Evolutionary conservation across 2,329 filamentous ascomycete genomes (phyloP), one percentile per base, ranked within the genome.

Genomic region (Aspergillus sp.): DNA sequence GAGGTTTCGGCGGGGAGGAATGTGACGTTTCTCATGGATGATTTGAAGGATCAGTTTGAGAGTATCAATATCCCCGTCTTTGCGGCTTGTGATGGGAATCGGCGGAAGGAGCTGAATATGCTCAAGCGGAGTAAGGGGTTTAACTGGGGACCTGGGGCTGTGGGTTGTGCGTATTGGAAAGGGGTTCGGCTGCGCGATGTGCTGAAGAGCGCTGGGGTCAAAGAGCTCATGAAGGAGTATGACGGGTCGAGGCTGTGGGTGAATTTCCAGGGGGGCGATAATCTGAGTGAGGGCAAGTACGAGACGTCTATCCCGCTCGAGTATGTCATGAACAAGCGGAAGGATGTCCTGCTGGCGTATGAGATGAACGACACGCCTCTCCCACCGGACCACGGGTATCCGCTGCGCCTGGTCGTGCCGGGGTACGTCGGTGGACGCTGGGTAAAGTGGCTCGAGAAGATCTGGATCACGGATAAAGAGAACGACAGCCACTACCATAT

Each of bases 91-190:
- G 80, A 82, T 47, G 82, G 82, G 0, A 84, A 82, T 63, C 69
- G 83, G 4, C 72, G 83, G 11, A 84, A 83, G 57, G 83, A 85
- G 64, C 72, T 85, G 48, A 85, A 84, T 63, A 79, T 83, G 73
- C 72, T 83, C 53, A 79, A 47, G 58, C 79, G 77, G 52, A 79
- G 79, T 3, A 83, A 82, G 63, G 82, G 81, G 1, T 82, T 84
- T 68, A 77, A 78, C 64, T 85, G 79, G 78, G 80, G 76, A 15
- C 63, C 79, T 23, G 82, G 76, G 0, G 83, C 76, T 0, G 76
- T 80, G 4, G 78, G 80, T 11, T 84, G 81, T 61, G 81, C 82
- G 0, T 84, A 83, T 62, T 86, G 81, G 82, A 83, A 79, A 60
- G 83, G 83, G 0, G 74, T 78, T 1, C 67, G 79, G 3, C 67